Base-by-base conservation (phyloP, 129 eudicot species). In the Smallanthus sonchifolius region DNA sequence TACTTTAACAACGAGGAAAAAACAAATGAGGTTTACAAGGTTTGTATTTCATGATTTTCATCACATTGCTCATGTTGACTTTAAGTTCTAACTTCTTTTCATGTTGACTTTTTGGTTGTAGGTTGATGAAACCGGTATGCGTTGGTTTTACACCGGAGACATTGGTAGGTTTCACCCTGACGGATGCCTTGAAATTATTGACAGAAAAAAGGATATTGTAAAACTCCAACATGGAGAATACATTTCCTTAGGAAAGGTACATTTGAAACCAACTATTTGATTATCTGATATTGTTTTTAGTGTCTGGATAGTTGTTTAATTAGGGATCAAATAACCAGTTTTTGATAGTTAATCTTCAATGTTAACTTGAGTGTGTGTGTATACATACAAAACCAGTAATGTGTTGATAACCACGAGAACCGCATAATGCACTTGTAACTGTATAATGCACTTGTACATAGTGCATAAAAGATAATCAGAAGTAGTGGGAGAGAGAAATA, bases 221-320 rank as follows among this genome's bases (percentile, higher is more conserved):
- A 94, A 94, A 77, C 98, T 94, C 80, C 98, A 94, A 80, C 98
- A 94, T 75, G 98, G 98, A 75, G 98, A 94, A 57, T 90, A 90
- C 79, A 82, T 94, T 62, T 94, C 98, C 66, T 91, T 94, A 14
- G 98, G 98, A 11, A 94, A 94, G 98, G 98, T 94, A 63, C 19
- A 54, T 38, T 63, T 60, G 1, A 51, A 19, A 11, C 69, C 11
- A 75, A 8, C 30, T 4, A 60, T 32, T 42, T 32, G 35, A 9
- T 20, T 28, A 20, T 20, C 13, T 47, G 52, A 4, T 7, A 49
- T 54, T 54, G 10, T 54, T n/a, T 49, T n/a, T 4, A 49, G 4
- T 4, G 17, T 17, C 19, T 54, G 20, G 11, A 54, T 54, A 54
- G 35, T 34, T 61, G 35, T 61, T 14, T 14, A 34, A 11, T 34